These are phyloP conservation scores for Pholiota adiposa DNA, from an alignment of 1,284 basidiomycete species.

Conservation along the genomic window DNA sequence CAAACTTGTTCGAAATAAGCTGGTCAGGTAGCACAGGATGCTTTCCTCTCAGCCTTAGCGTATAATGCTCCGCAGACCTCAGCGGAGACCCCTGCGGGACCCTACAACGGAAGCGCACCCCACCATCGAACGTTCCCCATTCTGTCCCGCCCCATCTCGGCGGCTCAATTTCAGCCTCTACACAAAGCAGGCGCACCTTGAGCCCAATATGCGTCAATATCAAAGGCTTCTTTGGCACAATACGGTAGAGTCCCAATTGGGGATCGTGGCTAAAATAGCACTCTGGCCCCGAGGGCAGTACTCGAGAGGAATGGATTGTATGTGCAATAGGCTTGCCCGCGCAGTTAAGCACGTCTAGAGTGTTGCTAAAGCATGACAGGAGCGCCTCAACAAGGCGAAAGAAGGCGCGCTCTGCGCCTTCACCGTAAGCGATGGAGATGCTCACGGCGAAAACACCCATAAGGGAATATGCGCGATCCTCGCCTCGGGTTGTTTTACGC, in stretches of 20 bases:
- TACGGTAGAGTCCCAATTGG: neutral
- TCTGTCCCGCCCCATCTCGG: neutral
- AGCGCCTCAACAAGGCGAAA: conserved; percentile 9
- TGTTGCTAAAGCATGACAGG: neutral
- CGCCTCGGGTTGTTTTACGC: neutral
- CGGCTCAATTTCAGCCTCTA: neutral
- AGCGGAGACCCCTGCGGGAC: neutral
- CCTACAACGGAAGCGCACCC: neutral
- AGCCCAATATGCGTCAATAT: neutral
- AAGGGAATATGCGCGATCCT: conserved; percentile 6
- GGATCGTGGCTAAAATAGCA: conserved; percentile 1
- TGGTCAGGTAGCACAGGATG: neutral
- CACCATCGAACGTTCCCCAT: neutral
- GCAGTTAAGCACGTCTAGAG: conserved; percentile 5
- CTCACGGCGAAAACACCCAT: conserved; percentile 8
- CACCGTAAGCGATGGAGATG: conserved; percentile 7
- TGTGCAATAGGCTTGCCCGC: neutral
- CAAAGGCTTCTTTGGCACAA: neutral
- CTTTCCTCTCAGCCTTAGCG: neutral
- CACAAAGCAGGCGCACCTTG: neutral
- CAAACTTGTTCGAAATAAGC: neutral
- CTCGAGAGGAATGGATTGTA: conserved; percentile 1
- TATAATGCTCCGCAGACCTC: neutral
- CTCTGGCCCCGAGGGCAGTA: conserved; percentile 2
- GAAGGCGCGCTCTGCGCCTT: conserved; percentile 5